Conservation (phyloP, 306 rosid species). For the Ormosia semicastrata region DNA sequence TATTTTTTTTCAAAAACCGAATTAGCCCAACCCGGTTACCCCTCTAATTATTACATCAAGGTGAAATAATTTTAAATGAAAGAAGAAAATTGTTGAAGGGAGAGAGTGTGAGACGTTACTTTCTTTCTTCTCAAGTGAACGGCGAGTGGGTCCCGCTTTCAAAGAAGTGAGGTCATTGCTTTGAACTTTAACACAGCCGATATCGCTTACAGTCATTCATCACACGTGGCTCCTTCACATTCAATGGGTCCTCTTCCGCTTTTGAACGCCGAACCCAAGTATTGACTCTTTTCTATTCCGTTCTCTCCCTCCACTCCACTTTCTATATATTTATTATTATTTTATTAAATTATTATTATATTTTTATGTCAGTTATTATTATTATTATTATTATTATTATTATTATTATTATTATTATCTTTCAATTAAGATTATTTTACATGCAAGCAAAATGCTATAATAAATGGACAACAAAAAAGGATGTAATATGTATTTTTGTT, state of each 20-base stretch:
- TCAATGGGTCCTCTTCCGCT: neutral
- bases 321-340: no score
- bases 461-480: no score
- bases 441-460: no score
- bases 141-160: conserved; percentile 43
- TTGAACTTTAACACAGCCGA: conserved; percentile 33
- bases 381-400: no score
- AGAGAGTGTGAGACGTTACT: conserved; percentile 11
- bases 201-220: conserved; percentile 38
- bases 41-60: neutral
- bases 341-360: no score
- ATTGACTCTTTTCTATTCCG: conserved; percentile 27
- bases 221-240: conserved; percentile 41
- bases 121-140: conserved; percentile 31
- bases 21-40: no score
- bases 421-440: no score
- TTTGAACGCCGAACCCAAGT: conserved; percentile 45
- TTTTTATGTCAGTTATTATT: no score
- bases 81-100: neutral
- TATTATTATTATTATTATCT: no score
- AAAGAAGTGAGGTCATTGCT: conserved; percentile 37
- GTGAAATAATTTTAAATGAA: neutral
- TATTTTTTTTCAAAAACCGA: no score
- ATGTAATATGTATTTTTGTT: no score
- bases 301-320: no score